These are phyloP conservation scores for Filobasidium floriforme DNA, from an alignment of 768 basidiomycete species.

Conservation along the genomic window DNA sequence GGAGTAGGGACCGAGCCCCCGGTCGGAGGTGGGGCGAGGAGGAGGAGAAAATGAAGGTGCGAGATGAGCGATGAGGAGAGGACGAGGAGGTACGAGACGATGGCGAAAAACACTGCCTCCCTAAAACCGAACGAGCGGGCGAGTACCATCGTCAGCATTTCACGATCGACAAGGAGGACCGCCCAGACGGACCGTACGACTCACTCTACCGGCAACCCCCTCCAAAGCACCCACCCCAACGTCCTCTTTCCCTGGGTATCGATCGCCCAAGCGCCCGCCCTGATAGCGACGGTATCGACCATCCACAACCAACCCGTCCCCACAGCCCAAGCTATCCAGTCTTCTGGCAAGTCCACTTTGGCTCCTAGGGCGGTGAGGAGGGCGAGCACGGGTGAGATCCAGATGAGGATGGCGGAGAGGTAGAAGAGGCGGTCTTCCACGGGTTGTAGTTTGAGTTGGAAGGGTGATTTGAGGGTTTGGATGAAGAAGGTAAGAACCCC, in stretches of 20 bases:
- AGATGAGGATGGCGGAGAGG: constrained; percentile 39
- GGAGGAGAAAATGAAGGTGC: constrained; percentile 54
- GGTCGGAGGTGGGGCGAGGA: constrained; percentile 65
- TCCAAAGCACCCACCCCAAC: constrained; percentile 29
- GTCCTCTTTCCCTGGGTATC: constrained; percentile 28
- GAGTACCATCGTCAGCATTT: no score
- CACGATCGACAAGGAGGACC: no score
- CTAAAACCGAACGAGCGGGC: constrained; percentile 17
- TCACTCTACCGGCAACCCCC: constrained; percentile 40
- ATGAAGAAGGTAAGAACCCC: neutral
- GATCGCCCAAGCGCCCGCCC: constrained; percentile 37
- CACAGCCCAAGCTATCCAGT: constrained; percentile 17
- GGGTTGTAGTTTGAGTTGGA: no score
- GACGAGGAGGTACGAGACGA: constrained; percentile 37
- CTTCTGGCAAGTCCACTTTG: constrained; percentile 1
- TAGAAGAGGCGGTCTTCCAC: constrained; percentile 29
- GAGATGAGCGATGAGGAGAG: constrained; percentile 35
- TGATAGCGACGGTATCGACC: constrained; percentile 39
- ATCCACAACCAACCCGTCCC: constrained; percentile 31
- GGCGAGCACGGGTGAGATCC: constrained; percentile 40
- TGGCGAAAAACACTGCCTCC: constrained; percentile 40
- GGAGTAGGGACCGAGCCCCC: constrained; percentile 48
- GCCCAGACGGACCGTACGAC: constrained; percentile 16
- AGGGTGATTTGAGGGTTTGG: no score
- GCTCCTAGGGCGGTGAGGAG: constrained; percentile 36